A percentile compares a stretch with the other conserved stretches of the same genome.
phyloP scores from a whole-genome alignment of 768 basidiomycete genomes.

The Leccinellum rugosiceps region DNA sequence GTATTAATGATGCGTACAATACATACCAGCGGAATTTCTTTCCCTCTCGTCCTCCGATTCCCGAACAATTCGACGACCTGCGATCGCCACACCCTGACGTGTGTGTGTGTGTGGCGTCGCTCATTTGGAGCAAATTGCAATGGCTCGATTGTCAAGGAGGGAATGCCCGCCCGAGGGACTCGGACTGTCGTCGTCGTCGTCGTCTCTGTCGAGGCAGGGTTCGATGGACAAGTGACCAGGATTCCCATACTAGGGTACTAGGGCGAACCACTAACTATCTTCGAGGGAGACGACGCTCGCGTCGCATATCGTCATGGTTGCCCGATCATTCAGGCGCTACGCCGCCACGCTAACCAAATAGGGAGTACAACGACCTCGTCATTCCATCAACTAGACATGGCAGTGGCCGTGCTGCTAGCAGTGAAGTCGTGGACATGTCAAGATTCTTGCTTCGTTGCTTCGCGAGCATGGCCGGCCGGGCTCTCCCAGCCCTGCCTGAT shows the following conservation, averaged over 20 bases:
- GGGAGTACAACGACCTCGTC: background rate
- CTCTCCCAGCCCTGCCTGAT: background rate
- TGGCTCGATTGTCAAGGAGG: background rate
- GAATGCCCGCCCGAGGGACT: background rate
- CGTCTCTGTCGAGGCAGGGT: background rate
- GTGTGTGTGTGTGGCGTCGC: too few relatives aligned
- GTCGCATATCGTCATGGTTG: background rate
- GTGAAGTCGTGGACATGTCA: background rate
- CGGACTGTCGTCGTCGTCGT: background rate
- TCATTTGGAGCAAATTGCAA: background rate
- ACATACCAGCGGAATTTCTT: too few relatives aligned
- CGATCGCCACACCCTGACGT: too few relatives aligned
- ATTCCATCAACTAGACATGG: background rate
- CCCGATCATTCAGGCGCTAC: background rate
- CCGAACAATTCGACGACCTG: too few relatives aligned
- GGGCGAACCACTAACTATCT: background rate
- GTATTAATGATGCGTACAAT: too few relatives aligned
- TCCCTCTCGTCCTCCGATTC: too few relatives aligned
- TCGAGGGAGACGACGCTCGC: background rate
- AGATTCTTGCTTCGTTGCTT: background rate
- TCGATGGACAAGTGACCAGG: background rate
- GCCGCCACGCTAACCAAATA: background rate
- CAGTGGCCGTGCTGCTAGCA: background rate
- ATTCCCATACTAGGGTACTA: background rate
- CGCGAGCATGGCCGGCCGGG: background rate